Evolutionary conservation across 2,329 filamentous ascomycete species (phyloP).

Genomic region (Nemania sp.): DNA sequence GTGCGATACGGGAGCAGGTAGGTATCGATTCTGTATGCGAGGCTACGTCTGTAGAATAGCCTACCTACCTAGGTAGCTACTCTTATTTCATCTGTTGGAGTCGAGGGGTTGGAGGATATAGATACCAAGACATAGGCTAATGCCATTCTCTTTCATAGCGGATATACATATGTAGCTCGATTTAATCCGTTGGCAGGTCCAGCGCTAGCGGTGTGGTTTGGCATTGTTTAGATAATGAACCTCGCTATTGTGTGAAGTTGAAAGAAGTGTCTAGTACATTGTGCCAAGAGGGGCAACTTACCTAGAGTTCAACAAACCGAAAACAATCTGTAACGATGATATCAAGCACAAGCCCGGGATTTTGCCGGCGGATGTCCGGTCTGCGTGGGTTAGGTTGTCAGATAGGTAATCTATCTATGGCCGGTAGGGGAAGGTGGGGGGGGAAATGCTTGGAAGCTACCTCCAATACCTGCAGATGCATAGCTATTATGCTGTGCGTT

Average conservation of each 20-base stretch:
- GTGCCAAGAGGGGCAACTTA: not conserved
- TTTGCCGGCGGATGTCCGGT: constrained; percentile 19
- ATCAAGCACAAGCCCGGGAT: constrained; percentile 13
- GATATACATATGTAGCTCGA: not conserved
- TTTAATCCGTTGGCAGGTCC: too few relatives aligned
- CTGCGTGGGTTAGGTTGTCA: too few relatives aligned
- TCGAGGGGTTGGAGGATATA: not conserved
- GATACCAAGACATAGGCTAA: constrained; percentile 12
- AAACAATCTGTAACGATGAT: not conserved
- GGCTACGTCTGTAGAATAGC: not conserved
- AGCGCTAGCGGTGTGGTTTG: not conserved
- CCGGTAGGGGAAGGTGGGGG: not conserved
- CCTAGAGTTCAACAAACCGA: not conserved
- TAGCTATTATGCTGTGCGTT: too few relatives aligned
- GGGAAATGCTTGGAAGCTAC: too few relatives aligned
- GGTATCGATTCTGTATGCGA: not conserved
- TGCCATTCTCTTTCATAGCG: not conserved
- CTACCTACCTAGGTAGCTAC: not conserved
- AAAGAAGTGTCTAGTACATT: not conserved
- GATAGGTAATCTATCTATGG: not conserved
- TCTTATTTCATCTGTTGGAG: not conserved
- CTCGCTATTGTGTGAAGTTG: not conserved
- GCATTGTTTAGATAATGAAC: not conserved
- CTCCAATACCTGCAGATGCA: too few relatives aligned
- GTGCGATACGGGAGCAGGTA: too few relatives aligned